phyloP scores from a whole-genome alignment of 106 monocot species.

The Allium fistulosum region DNA sequence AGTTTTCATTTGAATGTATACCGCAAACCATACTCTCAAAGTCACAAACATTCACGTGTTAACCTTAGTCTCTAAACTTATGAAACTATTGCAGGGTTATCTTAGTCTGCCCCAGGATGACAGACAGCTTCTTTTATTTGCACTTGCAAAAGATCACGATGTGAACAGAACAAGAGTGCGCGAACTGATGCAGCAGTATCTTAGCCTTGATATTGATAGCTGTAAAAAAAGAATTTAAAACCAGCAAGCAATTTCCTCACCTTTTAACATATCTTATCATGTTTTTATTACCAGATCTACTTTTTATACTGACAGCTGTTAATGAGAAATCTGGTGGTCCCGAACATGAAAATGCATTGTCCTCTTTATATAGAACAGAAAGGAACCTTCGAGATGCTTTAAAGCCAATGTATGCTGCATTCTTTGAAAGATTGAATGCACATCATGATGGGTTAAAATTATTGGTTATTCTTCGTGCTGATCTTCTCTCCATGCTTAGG shows the following conservation, averaged over 20 bases:
- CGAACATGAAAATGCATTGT: slow-evolving; percentile 24
- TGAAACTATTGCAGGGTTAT: slow-evolving; percentile 31
- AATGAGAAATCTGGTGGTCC: slow-evolving; percentile 8
- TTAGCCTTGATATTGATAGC: slow-evolving; percentile 32
- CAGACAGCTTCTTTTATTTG: slow-evolving; percentile 40
- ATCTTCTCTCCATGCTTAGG: slow-evolving; percentile 52
- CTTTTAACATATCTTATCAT: neutral
- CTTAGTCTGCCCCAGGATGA: slow-evolving; percentile 25
- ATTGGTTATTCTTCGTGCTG: slow-evolving; percentile 57
- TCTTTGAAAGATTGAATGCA: slow-evolving; percentile 60
- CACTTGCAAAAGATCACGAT: slow-evolving; percentile 54
- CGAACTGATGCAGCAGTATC: slow-evolving; percentile 66
- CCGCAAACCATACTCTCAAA: too few species aligned
- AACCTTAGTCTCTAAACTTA: too few species aligned
- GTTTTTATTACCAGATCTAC: neutral
- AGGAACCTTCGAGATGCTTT: slow-evolving; percentile 53
- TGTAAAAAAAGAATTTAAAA: neutral
- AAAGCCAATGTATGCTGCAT: slow-evolving; percentile 52
- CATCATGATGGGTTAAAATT: slow-evolving; percentile 73
- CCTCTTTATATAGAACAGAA: slow-evolving; percentile 66
- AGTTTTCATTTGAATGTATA: too few species aligned
- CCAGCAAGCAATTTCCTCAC: neutral
- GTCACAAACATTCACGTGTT: too few species aligned
- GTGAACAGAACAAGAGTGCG: slow-evolving; percentile 53
- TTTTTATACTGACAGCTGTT: slow-evolving; percentile 10